Conservation (phyloP, 2,329 filamentous ascomycete genomes). For the Aspergillus sp. region DNA sequence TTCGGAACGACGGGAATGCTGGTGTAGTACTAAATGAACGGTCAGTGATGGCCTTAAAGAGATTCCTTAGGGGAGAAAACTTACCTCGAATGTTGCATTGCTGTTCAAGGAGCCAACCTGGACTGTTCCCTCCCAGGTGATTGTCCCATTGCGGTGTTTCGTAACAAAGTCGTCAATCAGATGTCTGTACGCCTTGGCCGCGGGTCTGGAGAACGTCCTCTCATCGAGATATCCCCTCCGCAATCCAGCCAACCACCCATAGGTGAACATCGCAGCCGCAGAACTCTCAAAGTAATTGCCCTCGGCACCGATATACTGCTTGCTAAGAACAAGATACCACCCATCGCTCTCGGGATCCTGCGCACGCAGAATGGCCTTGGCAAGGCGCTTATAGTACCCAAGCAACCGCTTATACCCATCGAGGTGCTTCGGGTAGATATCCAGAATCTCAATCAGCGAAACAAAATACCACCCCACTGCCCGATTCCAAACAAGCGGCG, state of each 20-base stretch:
- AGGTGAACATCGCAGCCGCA: constrained; percentile 3
- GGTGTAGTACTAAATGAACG: neutral
- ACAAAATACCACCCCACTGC: constrained; percentile 8
- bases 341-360: neutral
- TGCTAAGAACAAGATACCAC: constrained; percentile 3
- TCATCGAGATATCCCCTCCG: neutral
- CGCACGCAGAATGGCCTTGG: neutral
- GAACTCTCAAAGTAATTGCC: constrained; percentile 6
- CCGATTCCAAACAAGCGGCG: constrained; percentile 7
- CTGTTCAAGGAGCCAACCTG: constrained; percentile 5
- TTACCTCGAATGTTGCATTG: neutral
- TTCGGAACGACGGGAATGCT: constrained; percentile 1
- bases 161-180: constrained; percentile 4
- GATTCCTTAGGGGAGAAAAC: neutral
- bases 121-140: constrained; percentile 1
- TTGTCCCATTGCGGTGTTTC: neutral
- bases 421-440: constrained; percentile 4
- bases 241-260: constrained; percentile 2
- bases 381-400: constrained; percentile 1
- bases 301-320: neutral
- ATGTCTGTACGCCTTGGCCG: constrained; percentile 2
- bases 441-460: constrained; percentile 1
- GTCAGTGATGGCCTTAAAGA: neutral
- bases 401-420: neutral
- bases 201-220: neutral